Base-by-base conservation (phyloP, 768 basidiomycete genomes). In the Tephrocybe sp. region DNA sequence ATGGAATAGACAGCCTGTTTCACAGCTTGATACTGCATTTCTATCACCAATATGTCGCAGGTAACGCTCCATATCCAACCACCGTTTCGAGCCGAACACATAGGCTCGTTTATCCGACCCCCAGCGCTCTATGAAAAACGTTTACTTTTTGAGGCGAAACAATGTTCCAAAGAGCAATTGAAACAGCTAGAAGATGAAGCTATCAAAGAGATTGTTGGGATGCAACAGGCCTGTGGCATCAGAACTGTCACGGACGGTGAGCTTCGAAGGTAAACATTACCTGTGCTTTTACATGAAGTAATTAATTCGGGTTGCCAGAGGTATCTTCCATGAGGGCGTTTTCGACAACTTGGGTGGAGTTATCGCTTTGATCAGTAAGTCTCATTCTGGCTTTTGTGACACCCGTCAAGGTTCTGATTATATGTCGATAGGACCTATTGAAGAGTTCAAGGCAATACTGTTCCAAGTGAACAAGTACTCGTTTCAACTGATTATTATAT, bases 341-440 rank as follows among this genome's bases (percentile, higher is more conserved):
- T 85, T 85, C 62, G 77, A 86, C 58, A 81, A 77, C 47, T 64
- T 88, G 34, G 78, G 82, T 43, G 85, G 85, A 42, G 85, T 86
- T 79, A 72, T 70, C 42, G 68, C 65, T 52, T 67, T 82, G 46
- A 75, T 77, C 5, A 72, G 76, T 36, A 71, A 80, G 82, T 48
- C 31, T 67, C 60, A 20, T 17, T 44, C 17, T 26, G 16, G 17
- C 44, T 31, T 35, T 19, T 17, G 19, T 36, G 8, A 40, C 34
- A 44, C 44, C 2, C 30, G 32, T 34, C 57, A 51, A n/a, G n/a
- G n/a, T n/a, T n/a, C n/a, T n/a, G n/a, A 52, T 55, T 26, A 48
- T 33, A n/a, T n/a, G 41, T 46, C 42, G 12, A 31, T 49, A 79
- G 77, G 76, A 16, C 71, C 73, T 19, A 75, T 78, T 41, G 53